phyloP scores from a whole-genome alignment of 2,329 filamentous ascomycete genomes.

The Cyclaneusma minus region DNA sequence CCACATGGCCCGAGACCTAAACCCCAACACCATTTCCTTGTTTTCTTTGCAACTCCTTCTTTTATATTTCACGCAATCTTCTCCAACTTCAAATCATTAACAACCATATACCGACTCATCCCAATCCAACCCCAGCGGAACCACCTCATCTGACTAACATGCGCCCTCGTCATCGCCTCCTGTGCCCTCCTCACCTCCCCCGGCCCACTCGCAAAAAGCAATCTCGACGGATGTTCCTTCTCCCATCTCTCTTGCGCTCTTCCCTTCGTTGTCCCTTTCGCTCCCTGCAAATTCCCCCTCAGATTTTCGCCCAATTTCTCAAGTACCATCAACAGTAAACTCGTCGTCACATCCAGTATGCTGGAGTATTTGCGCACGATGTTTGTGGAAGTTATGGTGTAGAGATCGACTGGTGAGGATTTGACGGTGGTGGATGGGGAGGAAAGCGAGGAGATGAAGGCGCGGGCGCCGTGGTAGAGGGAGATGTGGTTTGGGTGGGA shows the following conservation, averaged over 20 bases:
- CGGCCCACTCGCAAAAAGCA: conserved; percentile 60
- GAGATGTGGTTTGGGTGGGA: conserved; percentile 89
- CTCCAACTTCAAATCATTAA: conserved; percentile 68
- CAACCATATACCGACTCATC: conserved; percentile 82
- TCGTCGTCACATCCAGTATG: conserved; percentile 61
- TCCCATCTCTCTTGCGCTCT: too few relatives aligned
- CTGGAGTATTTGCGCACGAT: conserved; percentile 68
- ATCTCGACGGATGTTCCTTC: conserved; percentile 35
- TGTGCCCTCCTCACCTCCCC: conserved; percentile 52
- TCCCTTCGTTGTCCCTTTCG: too few relatives aligned
- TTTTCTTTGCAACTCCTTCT: conserved; percentile 1
- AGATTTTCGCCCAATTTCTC: conserved; percentile 27
- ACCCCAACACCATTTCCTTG: too few relatives aligned
- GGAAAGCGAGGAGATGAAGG: conserved; percentile 55
- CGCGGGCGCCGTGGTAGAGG: conserved; percentile 64
- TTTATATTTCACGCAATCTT: conserved; percentile 20
- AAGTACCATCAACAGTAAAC: conserved; percentile 45
- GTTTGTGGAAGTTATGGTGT: conserved; percentile 63
- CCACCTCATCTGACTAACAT: conserved; percentile 96
- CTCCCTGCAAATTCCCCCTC: too few relatives aligned
- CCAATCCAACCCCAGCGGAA: conserved; percentile 94
- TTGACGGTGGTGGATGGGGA: too few relatives aligned
- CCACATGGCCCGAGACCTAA: too few relatives aligned
- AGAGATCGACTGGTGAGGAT: conserved; percentile 72
- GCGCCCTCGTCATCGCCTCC: conserved; percentile 75